phyloP scores from a whole-genome alignment of 345 rosid species.

The Bruguiera gymnorhiza region DNA sequence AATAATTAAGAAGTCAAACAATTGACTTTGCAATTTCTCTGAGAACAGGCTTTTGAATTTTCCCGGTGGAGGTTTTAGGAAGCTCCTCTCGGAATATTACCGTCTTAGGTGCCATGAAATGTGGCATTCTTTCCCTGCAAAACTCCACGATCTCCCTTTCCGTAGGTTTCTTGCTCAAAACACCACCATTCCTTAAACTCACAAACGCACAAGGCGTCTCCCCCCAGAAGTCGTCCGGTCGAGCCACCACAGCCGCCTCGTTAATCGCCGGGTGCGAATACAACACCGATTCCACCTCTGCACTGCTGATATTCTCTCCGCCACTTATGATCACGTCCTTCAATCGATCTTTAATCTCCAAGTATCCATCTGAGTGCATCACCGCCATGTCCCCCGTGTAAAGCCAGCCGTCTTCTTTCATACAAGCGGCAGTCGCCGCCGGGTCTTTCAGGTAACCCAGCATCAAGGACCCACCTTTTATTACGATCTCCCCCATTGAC shows the following conservation, averaged over 20 bases:
- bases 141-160: neutral
- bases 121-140: neutral
- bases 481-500: neutral
- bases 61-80: neutral
- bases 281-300: neutral
- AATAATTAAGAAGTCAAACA: too few species aligned
- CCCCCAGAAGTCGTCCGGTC: neutral
- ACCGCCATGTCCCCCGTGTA: neutral
- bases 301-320: neutral
- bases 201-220: neutral
- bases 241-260: neutral
- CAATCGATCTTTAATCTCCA: neutral
- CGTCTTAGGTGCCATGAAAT: neutral
- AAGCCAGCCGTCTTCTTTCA: neutral
- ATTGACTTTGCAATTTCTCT: neutral
- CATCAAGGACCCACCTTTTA: neutral
- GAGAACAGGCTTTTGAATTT: neutral
- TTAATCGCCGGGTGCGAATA: neutral
- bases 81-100: neutral
- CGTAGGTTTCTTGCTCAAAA: neutral
- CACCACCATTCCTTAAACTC: neutral
- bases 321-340: neutral
- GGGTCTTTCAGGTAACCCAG: neutral
- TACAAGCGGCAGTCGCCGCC: neutral
- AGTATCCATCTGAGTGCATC: neutral